Base-by-base conservation (phyloP, 345 rosid genomes). In the Camelina laxa region DNA sequence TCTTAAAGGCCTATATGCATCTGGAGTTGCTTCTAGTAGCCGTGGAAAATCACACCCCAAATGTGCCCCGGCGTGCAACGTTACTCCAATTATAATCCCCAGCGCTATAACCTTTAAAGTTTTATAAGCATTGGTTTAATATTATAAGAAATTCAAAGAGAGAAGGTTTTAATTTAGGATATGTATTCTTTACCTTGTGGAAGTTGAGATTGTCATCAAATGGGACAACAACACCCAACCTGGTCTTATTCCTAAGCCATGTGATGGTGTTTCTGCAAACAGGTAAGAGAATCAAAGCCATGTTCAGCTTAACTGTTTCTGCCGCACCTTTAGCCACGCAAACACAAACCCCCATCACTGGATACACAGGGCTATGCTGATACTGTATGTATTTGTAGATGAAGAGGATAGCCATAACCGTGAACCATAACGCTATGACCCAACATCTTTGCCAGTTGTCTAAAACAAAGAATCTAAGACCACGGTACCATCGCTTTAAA, bases 291-390 rank as follows among this genome's bases (percentile, higher is more conserved):
- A 91, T 86, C 60, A 91, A 68, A 65, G 97, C 97, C 97, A 91
- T 91, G 67, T 91, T 91, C 1, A 91, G 75, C 69, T 91, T 91
- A 0, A 87, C 61, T 2, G 85, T 88, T 73, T 91, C 97, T 0
- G 91, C 97, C 33, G 90, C 97, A 36, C 97, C 97, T 69, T 91
- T 91, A 16, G 97, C 97, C 56, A 84, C 56, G 75, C 93, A 88
- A 2, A 88, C 93, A 55, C 97, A 91, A 22, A 47, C 31, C 0
- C 91, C 85, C 94, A 91, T 85, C 5, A 88, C 97, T 16, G 71
- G n/a, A 58, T 77, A 91, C 17, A 84, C 96, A 21, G 77, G 87
- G 67, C 85, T 82, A 44, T 39, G 59, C 42, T 73, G 65, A 60
- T 88, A 88, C 7, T 87, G 89, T 3, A 86, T 66, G 56, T 63